A percentile compares a stretch with the other conserved stretches of the same genome.
These are phyloP conservation scores for Berberis vulgaris DNA, from an alignment of 164 flowering plant genomes.

Conservation along the genomic window DNA sequence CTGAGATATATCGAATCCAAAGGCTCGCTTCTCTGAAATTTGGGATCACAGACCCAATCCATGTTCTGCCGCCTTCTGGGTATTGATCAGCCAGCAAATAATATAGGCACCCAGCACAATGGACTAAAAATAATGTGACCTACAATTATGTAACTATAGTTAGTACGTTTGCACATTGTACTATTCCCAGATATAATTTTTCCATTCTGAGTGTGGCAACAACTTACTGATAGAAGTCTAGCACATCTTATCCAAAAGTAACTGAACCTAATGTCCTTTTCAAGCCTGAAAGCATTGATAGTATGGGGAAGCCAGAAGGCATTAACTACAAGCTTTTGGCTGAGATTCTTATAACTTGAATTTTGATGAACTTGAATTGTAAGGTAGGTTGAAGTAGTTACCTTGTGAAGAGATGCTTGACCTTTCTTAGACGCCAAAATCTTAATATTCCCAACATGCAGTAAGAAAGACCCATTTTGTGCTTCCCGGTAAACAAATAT, in stretches of 20 bases:
- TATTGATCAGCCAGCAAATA: conserved; percentile 78
- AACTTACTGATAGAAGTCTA: conserved; percentile 65
- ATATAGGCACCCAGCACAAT: conserved; percentile 87
- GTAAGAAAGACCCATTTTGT: conserved; percentile 36
- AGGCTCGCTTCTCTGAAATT: conserved; percentile 65
- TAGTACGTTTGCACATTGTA: too few relatives aligned
- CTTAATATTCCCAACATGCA: conserved; percentile 60
- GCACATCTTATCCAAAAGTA: conserved; percentile 82
- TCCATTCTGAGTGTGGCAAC: neutral
- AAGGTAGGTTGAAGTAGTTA: conserved; percentile 6
- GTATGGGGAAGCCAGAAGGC: neutral
- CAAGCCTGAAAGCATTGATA: conserved; percentile 45
- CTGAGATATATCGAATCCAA: conserved; percentile 58
- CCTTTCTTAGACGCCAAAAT: conserved; percentile 77
- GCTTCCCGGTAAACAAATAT: conserved; percentile 43
- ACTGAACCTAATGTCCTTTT: conserved; percentile 85
- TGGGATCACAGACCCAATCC: conserved; percentile 67
- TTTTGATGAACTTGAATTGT: neutral
- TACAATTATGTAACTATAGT: conserved; percentile 5
- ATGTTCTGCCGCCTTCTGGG: conserved; percentile 66
- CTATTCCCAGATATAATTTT: too few relatives aligned
- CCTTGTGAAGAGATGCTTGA: conserved; percentile 85
- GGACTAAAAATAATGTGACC: conserved; percentile 76
- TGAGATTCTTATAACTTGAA: neutral
- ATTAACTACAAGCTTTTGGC: too few relatives aligned